A percentile compares a stretch with the other conserved stretches of the same genome.
Conservation (phyloP, 139 green algal species). For the Chlorella vulgaris region DNA sequence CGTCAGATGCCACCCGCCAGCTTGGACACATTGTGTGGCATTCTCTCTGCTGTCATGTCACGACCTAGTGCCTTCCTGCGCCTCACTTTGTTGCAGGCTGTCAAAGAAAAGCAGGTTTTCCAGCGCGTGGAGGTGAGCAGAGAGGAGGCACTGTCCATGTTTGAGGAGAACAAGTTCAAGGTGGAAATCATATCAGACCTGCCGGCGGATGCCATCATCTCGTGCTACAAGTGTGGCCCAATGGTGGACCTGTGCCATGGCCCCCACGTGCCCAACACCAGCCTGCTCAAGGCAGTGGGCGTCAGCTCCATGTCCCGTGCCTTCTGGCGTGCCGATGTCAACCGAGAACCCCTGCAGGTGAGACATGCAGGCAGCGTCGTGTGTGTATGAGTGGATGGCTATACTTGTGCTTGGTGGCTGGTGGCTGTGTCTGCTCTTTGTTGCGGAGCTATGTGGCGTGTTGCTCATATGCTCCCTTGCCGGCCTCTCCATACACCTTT, state of each 20-base stretch:
- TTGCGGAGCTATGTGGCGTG: background rate
- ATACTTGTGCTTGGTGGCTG: no score
- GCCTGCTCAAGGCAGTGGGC: slow-evolving; percentile 79
- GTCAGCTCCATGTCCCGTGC: slow-evolving; percentile 79
- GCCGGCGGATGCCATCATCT: slow-evolving; percentile 86
- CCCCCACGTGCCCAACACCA: slow-evolving; percentile 93
- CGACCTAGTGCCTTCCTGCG: no score
- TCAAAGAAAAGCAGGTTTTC: slow-evolving; percentile 92
- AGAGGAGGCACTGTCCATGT: slow-evolving; percentile 95
- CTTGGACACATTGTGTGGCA: no score
- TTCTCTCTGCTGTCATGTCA: no score
- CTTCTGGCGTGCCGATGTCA: slow-evolving; percentile 91
- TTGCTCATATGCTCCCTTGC: no score
- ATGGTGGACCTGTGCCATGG: slow-evolving; percentile 98
- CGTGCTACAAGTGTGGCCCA: slow-evolving; percentile 82
- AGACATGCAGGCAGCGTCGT: background rate
- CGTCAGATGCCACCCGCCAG: no score
- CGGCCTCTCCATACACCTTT: no score
- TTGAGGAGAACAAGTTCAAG: slow-evolving; percentile 99
- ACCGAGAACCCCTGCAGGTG: slow-evolving; percentile 70
- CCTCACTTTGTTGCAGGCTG: slow-evolving; percentile 36
- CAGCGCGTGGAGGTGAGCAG: slow-evolving; percentile 91
- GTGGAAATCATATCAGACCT: slow-evolving; percentile 95
- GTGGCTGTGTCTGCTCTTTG: no score
- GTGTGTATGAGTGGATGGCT: slow-evolving; percentile 38